These are phyloP conservation scores for Pinus taeda DNA, from an alignment of 75 land plant species.

Conservation along the genomic window DNA sequence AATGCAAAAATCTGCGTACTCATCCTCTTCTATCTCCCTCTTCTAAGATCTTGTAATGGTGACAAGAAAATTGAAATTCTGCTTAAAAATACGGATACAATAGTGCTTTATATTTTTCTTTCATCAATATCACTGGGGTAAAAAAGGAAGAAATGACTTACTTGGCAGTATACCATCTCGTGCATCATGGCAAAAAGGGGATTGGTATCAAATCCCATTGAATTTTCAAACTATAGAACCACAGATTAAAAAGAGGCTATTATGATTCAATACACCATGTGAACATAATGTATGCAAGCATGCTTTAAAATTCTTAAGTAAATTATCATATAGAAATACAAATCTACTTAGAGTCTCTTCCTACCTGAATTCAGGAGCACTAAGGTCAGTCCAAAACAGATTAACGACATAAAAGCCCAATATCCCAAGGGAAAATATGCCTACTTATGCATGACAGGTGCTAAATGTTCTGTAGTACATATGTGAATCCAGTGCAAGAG, in stretches of 20 bases:
- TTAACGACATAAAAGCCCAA: background rate
- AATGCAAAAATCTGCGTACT: background rate
- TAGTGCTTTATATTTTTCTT: too few species aligned
- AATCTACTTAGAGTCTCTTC: background rate
- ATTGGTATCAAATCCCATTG: conserved; percentile 73
- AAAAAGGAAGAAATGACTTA: conserved; percentile 10
- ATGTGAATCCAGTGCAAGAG: background rate
- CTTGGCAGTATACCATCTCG: conserved; percentile 95
- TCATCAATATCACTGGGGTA: background rate
- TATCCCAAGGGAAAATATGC: background rate
- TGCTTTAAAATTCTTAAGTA: background rate
- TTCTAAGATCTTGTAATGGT: background rate
- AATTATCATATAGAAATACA: background rate
- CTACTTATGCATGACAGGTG: background rate
- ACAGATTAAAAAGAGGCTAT: background rate
- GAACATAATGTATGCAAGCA: background rate
- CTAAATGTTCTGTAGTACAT: background rate
- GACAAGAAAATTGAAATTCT: background rate
- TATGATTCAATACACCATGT: background rate
- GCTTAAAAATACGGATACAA: background rate
- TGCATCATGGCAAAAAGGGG: conserved; percentile 88
- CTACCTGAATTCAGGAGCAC: background rate
- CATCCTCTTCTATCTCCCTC: background rate
- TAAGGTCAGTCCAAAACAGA: background rate
- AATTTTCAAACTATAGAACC: conserved; percentile 72